Percentiles rank a stretch among this genome's conserved stretches.
phyloP scores from a whole-genome alignment of 495 filamentous ascomycete genomes.

The Xylaria grammica region DNA sequence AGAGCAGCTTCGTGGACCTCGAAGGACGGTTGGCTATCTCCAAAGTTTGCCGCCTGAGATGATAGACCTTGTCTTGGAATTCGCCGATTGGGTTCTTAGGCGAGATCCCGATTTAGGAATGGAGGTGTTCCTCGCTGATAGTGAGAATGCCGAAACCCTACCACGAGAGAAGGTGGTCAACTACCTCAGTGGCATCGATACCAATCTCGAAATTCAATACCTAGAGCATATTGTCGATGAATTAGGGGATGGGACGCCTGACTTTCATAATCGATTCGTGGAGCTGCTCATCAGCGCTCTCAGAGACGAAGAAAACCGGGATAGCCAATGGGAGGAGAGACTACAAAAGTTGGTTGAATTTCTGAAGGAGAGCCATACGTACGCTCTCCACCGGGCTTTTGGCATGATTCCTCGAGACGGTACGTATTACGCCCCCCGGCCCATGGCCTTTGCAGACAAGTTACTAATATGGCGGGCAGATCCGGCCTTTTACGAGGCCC shows the following conservation, averaged over 20 bases:
- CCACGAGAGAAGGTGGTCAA: constrained; percentile 75
- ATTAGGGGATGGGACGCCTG: constrained; percentile 80
- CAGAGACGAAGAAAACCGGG: constrained; percentile 46
- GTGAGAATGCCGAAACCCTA: constrained; percentile 90
- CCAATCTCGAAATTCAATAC: constrained; percentile 75
- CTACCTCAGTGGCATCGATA: constrained; percentile 73
- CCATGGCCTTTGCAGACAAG: neutral
- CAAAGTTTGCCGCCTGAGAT: constrained; percentile 84
- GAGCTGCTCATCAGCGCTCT: constrained; percentile 74
- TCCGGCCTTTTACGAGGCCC: constrained; percentile 84
- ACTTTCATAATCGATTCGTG: constrained; percentile 84
- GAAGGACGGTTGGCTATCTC: constrained; percentile 85
- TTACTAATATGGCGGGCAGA: constrained; percentile 53
- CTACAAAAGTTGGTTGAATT: constrained; percentile 73
- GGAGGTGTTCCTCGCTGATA: constrained; percentile 93
- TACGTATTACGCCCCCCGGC: constrained; percentile 45
- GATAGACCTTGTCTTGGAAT: constrained; percentile 91
- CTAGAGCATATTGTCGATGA: constrained; percentile 91
- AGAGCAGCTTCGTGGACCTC: constrained; percentile 78
- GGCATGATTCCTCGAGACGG: constrained; percentile 77
- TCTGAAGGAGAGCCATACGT: constrained; percentile 75
- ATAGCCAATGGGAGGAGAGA: constrained; percentile 59
- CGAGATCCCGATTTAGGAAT: constrained; percentile 79
- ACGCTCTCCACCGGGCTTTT: constrained; percentile 77
- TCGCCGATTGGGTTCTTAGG: constrained; percentile 83